Conservation (phyloP, 331 rosid species). For the Cucumis variabilis region DNA sequence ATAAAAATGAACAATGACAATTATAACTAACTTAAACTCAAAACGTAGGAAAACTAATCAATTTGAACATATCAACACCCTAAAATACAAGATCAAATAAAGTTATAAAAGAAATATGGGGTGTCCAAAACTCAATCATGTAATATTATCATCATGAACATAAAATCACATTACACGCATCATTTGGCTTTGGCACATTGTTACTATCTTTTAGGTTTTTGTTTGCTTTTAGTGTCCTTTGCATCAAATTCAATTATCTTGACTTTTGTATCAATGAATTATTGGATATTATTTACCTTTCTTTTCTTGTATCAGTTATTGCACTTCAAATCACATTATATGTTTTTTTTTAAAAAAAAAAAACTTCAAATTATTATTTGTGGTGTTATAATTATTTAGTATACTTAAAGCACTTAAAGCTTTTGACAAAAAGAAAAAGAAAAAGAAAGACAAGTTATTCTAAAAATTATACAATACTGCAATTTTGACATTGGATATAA, state of each 20-base stretch:
- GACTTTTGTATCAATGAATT: conserved; percentile 2
- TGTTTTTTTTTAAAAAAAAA: too few relatives aligned
- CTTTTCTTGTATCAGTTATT: background rate
- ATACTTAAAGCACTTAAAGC: too few relatives aligned
- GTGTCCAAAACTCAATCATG: conserved; percentile 6
- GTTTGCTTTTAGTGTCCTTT: conserved; percentile 16
- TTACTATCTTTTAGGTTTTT: background rate
- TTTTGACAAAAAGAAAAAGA: too few relatives aligned
- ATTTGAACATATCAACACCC: background rate
- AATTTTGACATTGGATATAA: too few relatives aligned
- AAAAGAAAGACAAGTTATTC: too few relatives aligned
- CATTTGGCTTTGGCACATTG: background rate
- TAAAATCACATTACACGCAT: conserved; percentile 11
- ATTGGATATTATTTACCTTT: background rate
- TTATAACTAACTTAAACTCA: background rate
- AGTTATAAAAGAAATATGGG: background rate
- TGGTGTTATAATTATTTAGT: too few relatives aligned
- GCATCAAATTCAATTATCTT: conserved; percentile 1
- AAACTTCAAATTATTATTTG: too few relatives aligned
- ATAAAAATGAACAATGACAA: too few relatives aligned
- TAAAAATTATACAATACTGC: too few relatives aligned
- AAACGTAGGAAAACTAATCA: background rate
- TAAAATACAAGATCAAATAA: background rate
- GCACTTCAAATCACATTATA: background rate
- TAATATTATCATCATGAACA: background rate